These are phyloP conservation scores for Tausonia pullulans DNA, from an alignment of 1,284 basidiomycete genomes.

Conservation along the genomic window DNA sequence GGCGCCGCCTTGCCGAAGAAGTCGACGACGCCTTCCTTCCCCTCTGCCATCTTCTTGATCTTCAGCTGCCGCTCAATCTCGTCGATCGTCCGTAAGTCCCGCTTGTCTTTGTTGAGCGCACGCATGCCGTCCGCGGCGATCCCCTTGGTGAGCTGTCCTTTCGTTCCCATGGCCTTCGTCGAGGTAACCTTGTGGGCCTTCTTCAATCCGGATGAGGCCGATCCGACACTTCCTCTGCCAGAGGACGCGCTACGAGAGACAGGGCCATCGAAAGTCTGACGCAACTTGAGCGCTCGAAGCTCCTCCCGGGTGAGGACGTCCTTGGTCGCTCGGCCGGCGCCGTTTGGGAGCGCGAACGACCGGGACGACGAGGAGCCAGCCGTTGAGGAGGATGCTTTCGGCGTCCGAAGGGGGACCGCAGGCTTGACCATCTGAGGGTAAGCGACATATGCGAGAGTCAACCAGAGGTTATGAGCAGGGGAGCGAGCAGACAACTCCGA, in stretches of 20 bases:
- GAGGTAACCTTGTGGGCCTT: background rate
- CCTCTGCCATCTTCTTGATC: conserved; percentile 17
- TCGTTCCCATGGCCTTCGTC: background rate
- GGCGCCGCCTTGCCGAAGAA: background rate
- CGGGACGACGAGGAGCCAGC: background rate
- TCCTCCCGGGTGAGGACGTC: conserved; percentile 14
- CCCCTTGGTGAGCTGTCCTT: conserved; percentile 4
- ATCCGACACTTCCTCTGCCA: background rate
- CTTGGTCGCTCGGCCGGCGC: background rate
- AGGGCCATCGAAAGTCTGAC: background rate
- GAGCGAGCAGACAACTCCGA: background rate
- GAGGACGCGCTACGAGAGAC: background rate
- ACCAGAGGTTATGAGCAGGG: background rate
- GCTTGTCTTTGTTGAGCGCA: conserved; percentile 12
- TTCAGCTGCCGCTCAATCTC: conserved; percentile 23
- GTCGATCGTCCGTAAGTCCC: conserved; percentile 14
- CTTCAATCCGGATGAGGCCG: background rate
- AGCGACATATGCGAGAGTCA: background rate
- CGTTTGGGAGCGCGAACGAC: background rate
- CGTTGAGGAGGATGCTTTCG: background rate
- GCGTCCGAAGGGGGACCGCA: background rate
- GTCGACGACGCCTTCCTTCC: background rate
- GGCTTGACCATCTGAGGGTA: background rate
- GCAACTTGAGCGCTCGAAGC: conserved; percentile 12
- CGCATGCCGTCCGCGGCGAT: conserved; percentile 9